phyloP scores from a whole-genome alignment of 768 basidiomycete species.

The Suillus occidentalis region DNA sequence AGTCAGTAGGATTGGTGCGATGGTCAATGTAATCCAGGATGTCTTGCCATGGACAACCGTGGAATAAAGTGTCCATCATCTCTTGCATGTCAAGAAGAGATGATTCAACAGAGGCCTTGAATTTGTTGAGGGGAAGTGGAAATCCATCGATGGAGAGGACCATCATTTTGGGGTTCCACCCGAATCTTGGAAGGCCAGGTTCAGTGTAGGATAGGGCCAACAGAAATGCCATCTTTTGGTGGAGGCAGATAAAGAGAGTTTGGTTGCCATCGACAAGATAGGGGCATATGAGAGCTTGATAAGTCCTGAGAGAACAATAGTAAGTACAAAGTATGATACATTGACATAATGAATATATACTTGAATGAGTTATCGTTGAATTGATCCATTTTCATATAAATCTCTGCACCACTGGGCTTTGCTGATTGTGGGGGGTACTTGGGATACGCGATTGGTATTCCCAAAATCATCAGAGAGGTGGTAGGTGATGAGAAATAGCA shows the following conservation, averaged over 20 bases:
- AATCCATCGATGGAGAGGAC: neutral
- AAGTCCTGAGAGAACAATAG: neutral
- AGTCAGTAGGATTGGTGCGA: neutral
- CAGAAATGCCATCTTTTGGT: neutral
- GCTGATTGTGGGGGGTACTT: constrained; percentile 6
- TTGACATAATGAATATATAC: neutral
- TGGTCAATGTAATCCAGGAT: neutral
- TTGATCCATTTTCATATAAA: neutral
- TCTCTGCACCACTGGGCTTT: neutral
- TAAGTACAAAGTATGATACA: neutral
- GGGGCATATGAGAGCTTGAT: neutral
- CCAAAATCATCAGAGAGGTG: constrained; percentile 7
- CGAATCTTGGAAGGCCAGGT: neutral
- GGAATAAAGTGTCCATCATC: neutral
- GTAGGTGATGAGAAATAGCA: neutral
- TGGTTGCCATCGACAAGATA: neutral
- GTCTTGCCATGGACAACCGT: neutral
- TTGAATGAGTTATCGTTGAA: neutral
- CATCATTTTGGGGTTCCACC: neutral
- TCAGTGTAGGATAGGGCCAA: neutral
- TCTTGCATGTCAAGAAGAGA: neutral
- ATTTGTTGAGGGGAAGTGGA: neutral
- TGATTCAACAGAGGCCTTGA: neutral
- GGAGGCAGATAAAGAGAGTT: neutral
- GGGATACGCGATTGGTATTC: neutral